Percentiles rank a stretch among this genome's conserved stretches.
These are phyloP conservation scores for Cryptococcus depauperatus DNA, from an alignment of 1,284 basidiomycete genomes.

Conservation along the genomic window DNA sequence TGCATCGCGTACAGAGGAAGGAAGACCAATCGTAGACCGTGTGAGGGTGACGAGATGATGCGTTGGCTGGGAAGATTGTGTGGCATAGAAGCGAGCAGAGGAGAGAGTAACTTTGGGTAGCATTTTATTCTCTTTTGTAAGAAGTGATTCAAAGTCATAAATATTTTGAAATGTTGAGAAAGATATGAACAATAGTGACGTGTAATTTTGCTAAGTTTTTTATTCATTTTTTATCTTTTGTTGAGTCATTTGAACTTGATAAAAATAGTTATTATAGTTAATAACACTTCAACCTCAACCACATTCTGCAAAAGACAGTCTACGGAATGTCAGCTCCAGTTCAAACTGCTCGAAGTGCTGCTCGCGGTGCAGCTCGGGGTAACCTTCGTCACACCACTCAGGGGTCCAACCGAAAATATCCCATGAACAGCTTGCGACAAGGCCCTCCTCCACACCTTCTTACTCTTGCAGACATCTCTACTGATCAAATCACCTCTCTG, in stretches of 20 bases:
- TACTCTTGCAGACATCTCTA: constrained; percentile 40
- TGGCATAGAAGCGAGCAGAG: constrained; percentile 1
- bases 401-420: not conserved
- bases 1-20: constrained; percentile 40
- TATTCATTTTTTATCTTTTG: too few relatives aligned
- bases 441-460: constrained; percentile 30
- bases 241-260: too few relatives aligned
- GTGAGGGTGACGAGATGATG: constrained; percentile 49
- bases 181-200: constrained; percentile 3
- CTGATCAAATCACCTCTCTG: constrained; percentile 30
- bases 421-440: not conserved
- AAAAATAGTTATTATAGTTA: too few relatives aligned
- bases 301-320: too few relatives aligned
- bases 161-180: constrained; percentile 2
- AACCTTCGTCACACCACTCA: not conserved
- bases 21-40: constrained; percentile 49
- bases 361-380: too few relatives aligned
- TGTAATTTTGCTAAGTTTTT: not conserved
- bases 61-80: constrained; percentile 9
- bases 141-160: constrained; percentile 3
- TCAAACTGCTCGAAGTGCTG: not conserved
- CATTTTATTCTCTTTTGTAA: not conserved
- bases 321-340: too few relatives aligned
- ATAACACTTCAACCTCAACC: too few relatives aligned
- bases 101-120: not conserved